Percentiles rank a stretch among this genome's conserved stretches.
Evolutionary conservation across 495 filamentous ascomycete genomes (phyloP).

Genomic region (Aspergillus cavernicola): DNA sequence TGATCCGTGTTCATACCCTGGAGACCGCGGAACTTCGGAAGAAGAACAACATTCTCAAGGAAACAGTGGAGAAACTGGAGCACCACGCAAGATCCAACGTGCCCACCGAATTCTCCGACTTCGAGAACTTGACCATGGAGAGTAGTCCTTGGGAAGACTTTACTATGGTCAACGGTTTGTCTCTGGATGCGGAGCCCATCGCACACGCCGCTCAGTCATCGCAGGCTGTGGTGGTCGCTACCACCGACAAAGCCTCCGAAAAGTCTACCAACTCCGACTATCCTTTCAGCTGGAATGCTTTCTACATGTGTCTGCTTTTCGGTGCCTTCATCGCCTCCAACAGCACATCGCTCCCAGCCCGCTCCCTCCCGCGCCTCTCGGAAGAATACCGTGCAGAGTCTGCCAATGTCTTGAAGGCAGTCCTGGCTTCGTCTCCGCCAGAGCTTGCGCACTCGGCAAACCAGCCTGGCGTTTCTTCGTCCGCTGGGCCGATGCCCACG

Average conservation of each 20-base stretch:
- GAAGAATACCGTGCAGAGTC: constrained; percentile 93
- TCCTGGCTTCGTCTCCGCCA: constrained; percentile 63
- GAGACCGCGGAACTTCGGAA: constrained; percentile 94
- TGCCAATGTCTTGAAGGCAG: constrained; percentile 80
- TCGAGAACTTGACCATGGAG: constrained; percentile 81
- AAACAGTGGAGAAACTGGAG: constrained; percentile 78
- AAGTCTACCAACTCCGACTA: constrained; percentile 62
- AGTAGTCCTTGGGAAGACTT: constrained; percentile 72
- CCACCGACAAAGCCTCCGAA: constrained; percentile 55
- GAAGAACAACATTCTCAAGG: constrained; percentile 85
- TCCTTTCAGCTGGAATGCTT: constrained; percentile 55
- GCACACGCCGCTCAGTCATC: constrained; percentile 16
- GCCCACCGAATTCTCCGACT: constrained; percentile 68
- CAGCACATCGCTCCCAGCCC: constrained; percentile 54
- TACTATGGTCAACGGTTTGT: constrained; percentile 61
- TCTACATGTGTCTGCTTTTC: constrained; percentile 84
- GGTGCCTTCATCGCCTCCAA: constrained; percentile 96
- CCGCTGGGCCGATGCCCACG: constrained; percentile 42
- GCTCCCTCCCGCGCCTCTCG: constrained; percentile 74
- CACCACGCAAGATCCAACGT: constrained; percentile 61
- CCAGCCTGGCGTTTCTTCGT: constrained; percentile 40
- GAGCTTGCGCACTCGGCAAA: constrained; percentile 26
- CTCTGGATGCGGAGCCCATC: constrained; percentile 44
- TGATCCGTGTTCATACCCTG: constrained; percentile 83
- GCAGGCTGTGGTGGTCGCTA: constrained; percentile 20